Evolutionary conservation across 1,284 basidiomycete genomes (phyloP), one percentile per base, ranked within the genome.

Genomic region (Chondrostereum purpureum): DNA sequence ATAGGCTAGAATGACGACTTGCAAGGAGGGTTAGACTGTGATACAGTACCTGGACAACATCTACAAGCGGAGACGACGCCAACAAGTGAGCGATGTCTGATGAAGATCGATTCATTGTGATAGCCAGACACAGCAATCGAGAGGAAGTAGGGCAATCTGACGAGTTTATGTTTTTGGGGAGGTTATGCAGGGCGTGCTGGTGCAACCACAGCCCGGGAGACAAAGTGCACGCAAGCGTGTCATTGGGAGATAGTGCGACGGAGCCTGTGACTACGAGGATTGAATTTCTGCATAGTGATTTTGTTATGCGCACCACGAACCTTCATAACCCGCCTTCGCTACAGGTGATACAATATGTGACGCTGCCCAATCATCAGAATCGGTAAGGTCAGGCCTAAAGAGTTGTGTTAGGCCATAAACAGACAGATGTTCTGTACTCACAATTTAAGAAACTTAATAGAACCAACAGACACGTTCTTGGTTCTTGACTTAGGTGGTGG

Each of bases 81-180:
- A 85, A 61, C 16, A 65, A 50, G 51, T 80, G 77, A 16, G 71
- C 66, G 27, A 83, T 60, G 53, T 85, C 82, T 4, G 68, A 61
- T n/a, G 73, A 65, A 11, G 73, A 69, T 46, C 59, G 67, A 42
- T 70, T 65, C 8, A 70, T 65, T 31, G 70, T 63, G 33, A 78
- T 62, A 20, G 77, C 69, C 33, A 64, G 52, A 11, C 68, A 66
- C 31, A 82, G 62, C 6, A 54, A 51, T 49, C 56, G 42, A n/a
- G 67, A 60, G 38, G 69, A 51, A 22, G 57, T 48, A 20, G 60
- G 57, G 14, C 55, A 36, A 22, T 45, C 44, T 53, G 55, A 55
- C 43, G 35, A 23, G 24, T 23, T 17, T 14, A 46, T 52, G 31
- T 55, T 46, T 42, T 47, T 54, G 19, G 51, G 46, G 18, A 50